Evolutionary conservation across 768 basidiomycete genomes (phyloP), one percentile per base, ranked within the genome.

Genomic region (Kwoniella sp.): DNA sequence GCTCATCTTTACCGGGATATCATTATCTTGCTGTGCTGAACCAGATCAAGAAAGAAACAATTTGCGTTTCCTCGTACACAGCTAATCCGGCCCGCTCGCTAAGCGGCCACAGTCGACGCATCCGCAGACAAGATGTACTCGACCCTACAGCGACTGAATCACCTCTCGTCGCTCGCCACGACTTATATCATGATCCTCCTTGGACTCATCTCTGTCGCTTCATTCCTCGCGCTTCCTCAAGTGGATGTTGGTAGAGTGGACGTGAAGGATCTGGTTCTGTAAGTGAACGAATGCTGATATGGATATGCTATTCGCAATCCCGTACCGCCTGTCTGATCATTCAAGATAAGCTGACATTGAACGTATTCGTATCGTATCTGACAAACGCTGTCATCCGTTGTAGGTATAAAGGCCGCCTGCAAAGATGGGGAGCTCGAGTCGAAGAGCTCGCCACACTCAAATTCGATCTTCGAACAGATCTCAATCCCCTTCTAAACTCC

Each of bases 121-220:
- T 4, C 8, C 17, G 10, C 40, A 9, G 27, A 49, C 62, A 69
- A 53, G 50, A 77, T 77, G 75, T 67, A 77, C 60, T 74, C 75
- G 13, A 67, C 68, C 3, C 53, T 77, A 21, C 71, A 70, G 48
- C 61, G 75, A 15, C 63, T 77, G 29, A 77, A 77, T 44, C 67
- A 71, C 44, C 55, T 77, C 22, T 62, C 71, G 17, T 77, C 75
- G 1, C 60, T 74, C 2, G 72, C 75, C 21, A 77, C 73, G 21
- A 74, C 75, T 2, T 77, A 72, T 40, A 50, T 77, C 40, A 68
- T 77, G 60, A 71, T 77, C 30, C 68, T 77, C 1, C 73, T 77
- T 21, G 67, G 65, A 15, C 63, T 72, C 29, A 71, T 77, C 33
- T 77, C 75, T 2, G 60, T 74, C 37, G 65, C 69, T 0, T 77